phyloP scores from a whole-genome alignment of 2,329 filamentous ascomycete genomes.

The Chaetoscypha palmicola region DNA sequence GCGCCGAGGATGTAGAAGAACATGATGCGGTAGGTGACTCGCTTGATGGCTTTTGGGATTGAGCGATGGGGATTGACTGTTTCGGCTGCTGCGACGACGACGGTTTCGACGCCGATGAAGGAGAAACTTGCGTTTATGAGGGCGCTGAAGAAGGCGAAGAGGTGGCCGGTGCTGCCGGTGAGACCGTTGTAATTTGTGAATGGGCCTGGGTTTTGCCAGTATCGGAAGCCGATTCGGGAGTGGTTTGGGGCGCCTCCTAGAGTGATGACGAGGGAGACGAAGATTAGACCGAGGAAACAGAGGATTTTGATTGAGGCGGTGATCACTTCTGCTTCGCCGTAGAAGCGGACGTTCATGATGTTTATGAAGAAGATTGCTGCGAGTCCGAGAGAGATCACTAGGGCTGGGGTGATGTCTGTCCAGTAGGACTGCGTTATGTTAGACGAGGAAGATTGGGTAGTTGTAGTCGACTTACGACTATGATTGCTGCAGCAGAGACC shows the following conservation, averaged over 20 bases:
- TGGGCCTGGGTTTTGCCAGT: slow-evolving; percentile 39
- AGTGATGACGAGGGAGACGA: slow-evolving; percentile 18
- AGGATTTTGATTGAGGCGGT: slow-evolving; percentile 4
- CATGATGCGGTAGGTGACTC: slow-evolving; percentile 71
- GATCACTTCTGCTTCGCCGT: slow-evolving; percentile 53
- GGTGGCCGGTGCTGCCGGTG: not conserved
- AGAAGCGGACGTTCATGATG: slow-evolving; percentile 50
- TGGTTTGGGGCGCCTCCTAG: slow-evolving; percentile 24
- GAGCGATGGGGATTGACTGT: slow-evolving; percentile 62
- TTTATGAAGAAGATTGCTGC: slow-evolving; percentile 36
- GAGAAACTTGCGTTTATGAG: slow-evolving; percentile 43
- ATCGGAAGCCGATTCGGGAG: slow-evolving; percentile 34
- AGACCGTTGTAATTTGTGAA: slow-evolving; percentile 4
- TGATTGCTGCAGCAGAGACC: slow-evolving; percentile 2
- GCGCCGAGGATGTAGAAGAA: slow-evolving; percentile 69
- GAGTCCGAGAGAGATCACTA: slow-evolving; percentile 34
- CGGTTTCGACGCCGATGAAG: slow-evolving; percentile 40
- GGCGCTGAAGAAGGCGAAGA: slow-evolving; percentile 40
- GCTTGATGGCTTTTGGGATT: slow-evolving; percentile 68
- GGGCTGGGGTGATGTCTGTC: slow-evolving; percentile 3
- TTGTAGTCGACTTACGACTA: not conserved
- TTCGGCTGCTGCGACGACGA: slow-evolving; percentile 53
- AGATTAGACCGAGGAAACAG: slow-evolving; percentile 3
- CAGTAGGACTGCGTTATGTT: slow-evolving; percentile 7
- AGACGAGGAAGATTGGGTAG: not conserved